Conservation (phyloP, 1,284 basidiomycete genomes). For the Puccinia coronata region DNA sequence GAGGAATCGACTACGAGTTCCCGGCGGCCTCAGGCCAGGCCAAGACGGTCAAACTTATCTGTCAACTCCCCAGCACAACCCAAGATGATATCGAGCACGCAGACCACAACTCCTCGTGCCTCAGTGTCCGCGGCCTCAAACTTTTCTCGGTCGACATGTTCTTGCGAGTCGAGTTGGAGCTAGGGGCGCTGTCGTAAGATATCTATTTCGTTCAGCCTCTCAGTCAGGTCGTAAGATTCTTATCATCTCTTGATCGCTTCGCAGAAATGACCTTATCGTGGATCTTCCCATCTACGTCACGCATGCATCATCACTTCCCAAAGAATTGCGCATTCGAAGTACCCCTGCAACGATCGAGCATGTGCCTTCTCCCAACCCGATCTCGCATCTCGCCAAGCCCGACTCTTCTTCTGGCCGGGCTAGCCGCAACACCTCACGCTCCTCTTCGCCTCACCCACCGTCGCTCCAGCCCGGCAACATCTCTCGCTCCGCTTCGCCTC, state of each 20-base stretch:
- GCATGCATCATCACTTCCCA: conserved; percentile 55
- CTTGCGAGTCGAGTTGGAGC: conserved; percentile 53
- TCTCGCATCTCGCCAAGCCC: conserved; percentile 17
- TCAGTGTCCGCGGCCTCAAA: conserved; percentile 52
- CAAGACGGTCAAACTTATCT: conserved; percentile 48
- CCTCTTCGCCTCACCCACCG: conserved; percentile 44
- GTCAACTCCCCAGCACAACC: conserved; percentile 46
- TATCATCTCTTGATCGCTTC: background rate
- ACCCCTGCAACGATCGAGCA: conserved; percentile 42
- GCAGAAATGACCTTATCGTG: conserved; percentile 53
- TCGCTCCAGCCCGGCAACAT: conserved; percentile 43
- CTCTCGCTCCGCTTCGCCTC: conserved; percentile 37
- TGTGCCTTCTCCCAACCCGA: conserved; percentile 11
- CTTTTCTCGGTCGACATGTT: conserved; percentile 55
- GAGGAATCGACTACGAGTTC: conserved; percentile 53
- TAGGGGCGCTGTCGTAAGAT: conserved; percentile 54
- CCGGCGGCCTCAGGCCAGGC: conserved; percentile 50
- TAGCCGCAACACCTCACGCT: conserved; percentile 35
- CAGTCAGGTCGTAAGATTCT: no score
- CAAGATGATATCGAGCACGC: conserved; percentile 27
- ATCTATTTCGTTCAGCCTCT: background rate
- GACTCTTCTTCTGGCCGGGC: conserved; percentile 28
- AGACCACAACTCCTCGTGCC: conserved; percentile 49
- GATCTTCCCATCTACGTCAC: conserved; percentile 56
- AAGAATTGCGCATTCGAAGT: conserved; percentile 50